Conservation (phyloP, 2,329 filamentous ascomycete genomes). For the Onygenales sp. region DNA sequence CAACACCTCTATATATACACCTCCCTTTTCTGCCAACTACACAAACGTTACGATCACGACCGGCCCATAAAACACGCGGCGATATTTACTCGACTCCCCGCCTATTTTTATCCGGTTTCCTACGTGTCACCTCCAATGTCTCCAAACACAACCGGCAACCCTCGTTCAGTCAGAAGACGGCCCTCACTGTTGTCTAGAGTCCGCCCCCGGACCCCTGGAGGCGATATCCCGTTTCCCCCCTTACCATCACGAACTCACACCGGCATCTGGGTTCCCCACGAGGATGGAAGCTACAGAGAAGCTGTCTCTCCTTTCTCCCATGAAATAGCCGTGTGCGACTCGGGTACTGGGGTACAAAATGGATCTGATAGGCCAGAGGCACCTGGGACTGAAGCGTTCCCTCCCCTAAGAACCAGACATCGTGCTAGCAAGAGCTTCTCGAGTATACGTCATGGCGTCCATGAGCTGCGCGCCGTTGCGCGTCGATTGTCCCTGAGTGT, state of each 20-base stretch:
- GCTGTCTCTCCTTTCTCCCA: constrained; percentile 6
- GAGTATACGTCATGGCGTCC: constrained; percentile 31
- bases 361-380: background rate
- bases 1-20: too few relatives aligned
- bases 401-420: constrained; percentile 2
- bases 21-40: too few relatives aligned
- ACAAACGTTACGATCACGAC: background rate
- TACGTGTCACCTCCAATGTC: constrained; percentile 4
- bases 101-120: background rate
- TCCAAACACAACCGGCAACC: background rate
- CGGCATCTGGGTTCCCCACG: constrained; percentile 8
- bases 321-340: constrained; percentile 1
- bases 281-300: constrained; percentile 8
- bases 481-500: constrained; percentile 32
- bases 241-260: constrained; percentile 5
- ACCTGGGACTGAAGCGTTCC: background rate
- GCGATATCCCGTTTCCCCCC: constrained; percentile 6
- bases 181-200: constrained; percentile 29
- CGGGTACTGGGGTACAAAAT: background rate
- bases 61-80: too few relatives aligned
- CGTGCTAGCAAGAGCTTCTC: constrained; percentile 32
- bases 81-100: background rate
- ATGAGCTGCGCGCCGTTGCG: constrained; percentile 31
- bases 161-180: constrained; percentile 13
- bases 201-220: constrained; percentile 28